Conservation (phyloP, 2,329 filamentous ascomycete species). For the Penicillium griseofulvum region DNA sequence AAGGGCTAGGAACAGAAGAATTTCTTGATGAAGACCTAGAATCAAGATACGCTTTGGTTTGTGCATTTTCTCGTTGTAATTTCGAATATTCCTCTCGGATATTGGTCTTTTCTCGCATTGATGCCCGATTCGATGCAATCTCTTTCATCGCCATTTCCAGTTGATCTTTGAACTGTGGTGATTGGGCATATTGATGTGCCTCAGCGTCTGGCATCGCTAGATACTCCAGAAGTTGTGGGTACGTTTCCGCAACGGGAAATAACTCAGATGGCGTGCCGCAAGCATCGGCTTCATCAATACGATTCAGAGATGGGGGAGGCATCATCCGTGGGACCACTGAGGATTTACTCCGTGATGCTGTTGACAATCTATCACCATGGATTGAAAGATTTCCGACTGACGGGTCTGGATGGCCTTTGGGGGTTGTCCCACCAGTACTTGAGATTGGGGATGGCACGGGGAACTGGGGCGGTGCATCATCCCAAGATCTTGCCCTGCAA, state of each 20-base stretch:
- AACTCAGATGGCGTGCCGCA: constrained; percentile 1
- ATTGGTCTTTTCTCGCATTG: constrained; percentile 17
- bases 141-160: constrained; percentile 24
- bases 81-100: constrained; percentile 24
- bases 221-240: constrained; percentile 13
- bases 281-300: neutral
- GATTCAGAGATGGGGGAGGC: neutral
- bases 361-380: neutral
- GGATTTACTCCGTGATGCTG: neutral
- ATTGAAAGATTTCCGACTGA: neutral
- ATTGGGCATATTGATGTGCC: constrained; percentile 7
- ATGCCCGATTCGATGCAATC: constrained; percentile 19
- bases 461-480: constrained; percentile 18
- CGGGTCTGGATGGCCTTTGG: neutral
- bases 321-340: neutral
- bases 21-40: constrained; percentile 13
- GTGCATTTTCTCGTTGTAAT: constrained; percentile 25
- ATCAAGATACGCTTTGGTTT: constrained; percentile 20
- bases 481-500: constrained; percentile 25
- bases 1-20: constrained; percentile 7
- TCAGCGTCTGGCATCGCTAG: constrained; percentile 11
- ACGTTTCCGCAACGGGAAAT: constrained; percentile 11
- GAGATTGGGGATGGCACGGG: constrained; percentile 4
- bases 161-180: constrained; percentile 20
- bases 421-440: constrained; percentile 12